Percentiles rank a stretch among this genome's conserved stretches.
Evolutionary conservation across 164 flowering plant genomes (phyloP).

Genomic region (Vitis cinerea): DNA sequence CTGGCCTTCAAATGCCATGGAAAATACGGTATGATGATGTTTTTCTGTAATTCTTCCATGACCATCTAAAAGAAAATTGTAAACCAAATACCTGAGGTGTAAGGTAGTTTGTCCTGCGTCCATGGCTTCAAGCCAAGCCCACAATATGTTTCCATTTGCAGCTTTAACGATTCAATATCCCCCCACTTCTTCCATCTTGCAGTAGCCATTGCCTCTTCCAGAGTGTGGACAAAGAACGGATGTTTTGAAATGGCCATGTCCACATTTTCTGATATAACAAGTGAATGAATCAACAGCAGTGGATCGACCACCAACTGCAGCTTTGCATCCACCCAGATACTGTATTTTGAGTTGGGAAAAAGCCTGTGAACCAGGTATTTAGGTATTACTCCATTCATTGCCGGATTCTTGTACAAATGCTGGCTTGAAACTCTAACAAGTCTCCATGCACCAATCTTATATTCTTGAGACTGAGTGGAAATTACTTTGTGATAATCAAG

Average conservation of each 20-base stretch:
- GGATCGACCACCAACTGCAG: conserved; percentile 86
- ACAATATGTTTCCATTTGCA: conserved; percentile 92
- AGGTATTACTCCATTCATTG: conserved; percentile 90
- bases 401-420: conserved; percentile 57
- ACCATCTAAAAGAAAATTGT: no score
- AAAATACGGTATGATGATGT: no score
- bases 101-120: conserved; percentile 67
- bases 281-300: conserved; percentile 66
- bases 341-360: conserved; percentile 77
- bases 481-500: conserved; percentile 54
- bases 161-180: conserved; percentile 58
- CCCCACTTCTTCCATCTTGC: conserved; percentile 96
- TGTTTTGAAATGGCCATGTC: conserved; percentile 95
- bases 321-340: conserved; percentile 93
- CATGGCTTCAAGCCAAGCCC: conserved; percentile 83
- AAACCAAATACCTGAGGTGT: conserved; percentile 60
- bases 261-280: conserved; percentile 46
- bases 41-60: no score
- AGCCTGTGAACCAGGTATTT: conserved; percentile 83
- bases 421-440: conserved; percentile 48
- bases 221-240: conserved; percentile 70
- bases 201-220: conserved; percentile 97
- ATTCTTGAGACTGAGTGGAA: conserved; percentile 20
- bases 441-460: conserved; percentile 72
- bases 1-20: no score